Evolutionary conservation across 169 alveolate species (phyloP).

Genomic region (Plasmodium sp.): DNA sequence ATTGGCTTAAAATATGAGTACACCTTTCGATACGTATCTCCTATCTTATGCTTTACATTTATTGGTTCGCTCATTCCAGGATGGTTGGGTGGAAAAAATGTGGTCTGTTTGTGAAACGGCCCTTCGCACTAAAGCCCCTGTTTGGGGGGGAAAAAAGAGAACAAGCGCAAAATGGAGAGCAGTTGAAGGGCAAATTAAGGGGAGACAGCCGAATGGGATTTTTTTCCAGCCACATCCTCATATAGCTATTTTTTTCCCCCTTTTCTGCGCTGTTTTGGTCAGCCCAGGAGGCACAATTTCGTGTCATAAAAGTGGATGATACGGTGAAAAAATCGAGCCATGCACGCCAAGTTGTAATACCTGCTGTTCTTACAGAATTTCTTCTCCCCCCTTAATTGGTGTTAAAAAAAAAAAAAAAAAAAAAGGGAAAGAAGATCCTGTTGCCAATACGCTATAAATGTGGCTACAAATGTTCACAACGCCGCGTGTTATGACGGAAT

Average conservation of each 20-base stretch:
- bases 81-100: background rate
- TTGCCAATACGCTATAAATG: background rate
- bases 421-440: background rate
- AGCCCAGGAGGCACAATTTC: background rate
- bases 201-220: background rate
- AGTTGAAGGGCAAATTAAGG: background rate
- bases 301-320: background rate
- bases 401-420: background rate
- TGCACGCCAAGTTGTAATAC: background rate
- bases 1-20: slow-evolving; percentile 84
- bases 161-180: background rate
- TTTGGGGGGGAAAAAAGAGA: background rate
- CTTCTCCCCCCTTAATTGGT: background rate
- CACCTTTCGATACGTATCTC: slow-evolving; percentile 86
- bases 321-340: background rate
- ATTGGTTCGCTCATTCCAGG: slow-evolving; percentile 57
- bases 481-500: background rate
- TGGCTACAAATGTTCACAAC: background rate
- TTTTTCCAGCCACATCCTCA: background rate
- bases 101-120: background rate
- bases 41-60: slow-evolving; percentile 81
- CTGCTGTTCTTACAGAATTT: background rate
- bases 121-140: background rate
- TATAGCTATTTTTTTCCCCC: background rate
- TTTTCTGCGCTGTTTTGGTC: background rate